A percentile compares a stretch with the other conserved stretches of the same genome.
Conservation (phyloP, 2,329 filamentous ascomycete genomes). For the Coccinonectria pachysandricola region DNA sequence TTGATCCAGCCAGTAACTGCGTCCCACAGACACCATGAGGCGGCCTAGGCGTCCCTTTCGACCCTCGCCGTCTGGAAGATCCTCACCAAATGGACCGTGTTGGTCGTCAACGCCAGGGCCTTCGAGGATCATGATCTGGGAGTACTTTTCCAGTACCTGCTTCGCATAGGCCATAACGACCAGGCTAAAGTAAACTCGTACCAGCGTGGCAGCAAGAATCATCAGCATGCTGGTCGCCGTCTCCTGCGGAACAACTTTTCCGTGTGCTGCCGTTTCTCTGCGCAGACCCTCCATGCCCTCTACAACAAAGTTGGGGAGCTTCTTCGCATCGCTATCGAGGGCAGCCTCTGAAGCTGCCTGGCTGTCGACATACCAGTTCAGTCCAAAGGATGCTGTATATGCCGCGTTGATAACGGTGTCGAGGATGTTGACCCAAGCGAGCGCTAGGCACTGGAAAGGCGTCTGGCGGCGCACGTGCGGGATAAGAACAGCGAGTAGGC, state of each 20-base stretch:
- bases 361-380: conserved; percentile 72
- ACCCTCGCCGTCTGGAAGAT: conserved; percentile 64
- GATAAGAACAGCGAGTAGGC: conserved; percentile 57
- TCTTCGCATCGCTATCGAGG: conserved; percentile 7
- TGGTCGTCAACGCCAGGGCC: conserved; percentile 34
- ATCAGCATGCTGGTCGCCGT: conserved; percentile 67
- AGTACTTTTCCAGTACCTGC: conserved; percentile 60
- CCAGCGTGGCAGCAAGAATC: conserved; percentile 60
- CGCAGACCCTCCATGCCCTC: conserved; percentile 25
- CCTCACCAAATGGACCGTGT: conserved; percentile 58
- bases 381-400: conserved; percentile 73
- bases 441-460: conserved; percentile 67
- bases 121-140: conserved; percentile 38
- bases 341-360: conserved; percentile 35
- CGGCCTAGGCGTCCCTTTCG: conserved; percentile 74
- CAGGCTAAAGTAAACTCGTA: conserved; percentile 75
- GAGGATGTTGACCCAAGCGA: conserved; percentile 77
- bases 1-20: conserved; percentile 72
- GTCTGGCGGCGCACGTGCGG: conserved; percentile 71
- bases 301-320: conserved; percentile 18
- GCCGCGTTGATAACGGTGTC: conserved; percentile 73
- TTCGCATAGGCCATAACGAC: conserved; percentile 77
- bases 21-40: conserved; percentile 62
- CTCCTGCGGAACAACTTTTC: conserved; percentile 39
- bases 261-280: conserved; percentile 23